Evolutionary conservation across 106 monocot genomes (phyloP).

Genomic region (Allium sativum): DNA sequence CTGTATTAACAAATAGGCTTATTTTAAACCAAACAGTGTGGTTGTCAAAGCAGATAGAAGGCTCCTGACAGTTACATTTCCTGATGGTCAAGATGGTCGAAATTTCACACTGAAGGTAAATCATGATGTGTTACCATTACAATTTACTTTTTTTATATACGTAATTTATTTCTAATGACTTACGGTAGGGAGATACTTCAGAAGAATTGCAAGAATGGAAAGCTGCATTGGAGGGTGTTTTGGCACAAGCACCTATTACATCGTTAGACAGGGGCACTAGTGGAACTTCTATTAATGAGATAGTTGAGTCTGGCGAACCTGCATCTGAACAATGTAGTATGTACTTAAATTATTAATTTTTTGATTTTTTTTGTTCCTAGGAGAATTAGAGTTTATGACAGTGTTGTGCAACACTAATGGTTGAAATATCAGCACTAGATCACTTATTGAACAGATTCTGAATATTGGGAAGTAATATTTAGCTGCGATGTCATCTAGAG

Average conservation of each 20-base stretch:
- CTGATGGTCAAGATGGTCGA: slow-evolving; percentile 82
- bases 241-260: slow-evolving; percentile 75
- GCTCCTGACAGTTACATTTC: slow-evolving; percentile 76
- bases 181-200: slow-evolving; percentile 59
- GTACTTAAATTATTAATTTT: too few species aligned
- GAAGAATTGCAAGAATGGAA: slow-evolving; percentile 91
- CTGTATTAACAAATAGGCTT: slow-evolving; percentile 5
- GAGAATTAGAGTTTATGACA: too few species aligned
- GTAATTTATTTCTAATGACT: neutral
- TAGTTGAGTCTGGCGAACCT: slow-evolving; percentile 38
- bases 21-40: slow-evolving; percentile 40
- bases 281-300: slow-evolving; percentile 59
- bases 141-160: neutral
- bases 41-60: slow-evolving; percentile 85
- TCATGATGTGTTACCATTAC: too few species aligned
- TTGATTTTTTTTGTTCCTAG: too few species aligned
- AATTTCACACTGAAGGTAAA: slow-evolving; percentile 79
- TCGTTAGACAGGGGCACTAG: slow-evolving; percentile 37
- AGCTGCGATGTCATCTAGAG: too few species aligned
- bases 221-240: slow-evolving; percentile 76
- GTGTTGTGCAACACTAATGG: too few species aligned
- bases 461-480: too few species aligned
- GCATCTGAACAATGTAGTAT: slow-evolving; percentile 51
- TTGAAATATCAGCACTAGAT: too few species aligned
- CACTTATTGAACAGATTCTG: too few species aligned